Evolutionary conservation across 257 asterid genomes (phyloP).

Genomic region (Thymus quinquecostatus): DNA sequence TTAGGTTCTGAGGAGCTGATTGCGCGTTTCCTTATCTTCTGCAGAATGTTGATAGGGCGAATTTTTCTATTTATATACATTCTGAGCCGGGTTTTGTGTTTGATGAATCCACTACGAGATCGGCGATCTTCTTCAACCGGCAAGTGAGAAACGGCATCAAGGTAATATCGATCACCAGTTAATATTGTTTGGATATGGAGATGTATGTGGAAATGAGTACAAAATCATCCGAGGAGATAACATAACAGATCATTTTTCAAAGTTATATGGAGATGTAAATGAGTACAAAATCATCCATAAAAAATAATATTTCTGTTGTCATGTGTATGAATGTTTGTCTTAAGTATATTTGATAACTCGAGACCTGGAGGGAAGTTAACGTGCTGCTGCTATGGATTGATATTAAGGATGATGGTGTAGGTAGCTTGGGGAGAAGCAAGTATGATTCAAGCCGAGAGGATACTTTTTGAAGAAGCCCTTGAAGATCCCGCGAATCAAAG

Average conservation of each 20-base stretch:
- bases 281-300: too few relatives aligned
- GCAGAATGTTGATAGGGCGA: constrained; percentile 71
- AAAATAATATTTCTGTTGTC: too few relatives aligned
- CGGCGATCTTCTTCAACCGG: constrained; percentile 58
- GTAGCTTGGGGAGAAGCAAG: constrained; percentile 98
- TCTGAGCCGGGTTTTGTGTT: constrained; percentile 86
- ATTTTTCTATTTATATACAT: constrained; percentile 72
- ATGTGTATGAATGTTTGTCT: background rate
- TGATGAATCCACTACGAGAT: constrained; percentile 77
- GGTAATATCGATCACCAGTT: constrained; percentile 47
- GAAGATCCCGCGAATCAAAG: constrained; percentile 90
- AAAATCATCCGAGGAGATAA: background rate
- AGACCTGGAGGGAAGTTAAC: constrained; percentile 22
- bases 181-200: constrained; percentile 21
- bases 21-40: constrained; percentile 18
- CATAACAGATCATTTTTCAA: constrained; percentile 18
- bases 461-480: constrained; percentile 80
- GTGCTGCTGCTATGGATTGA: constrained; percentile 39
- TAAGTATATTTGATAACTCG: constrained; percentile 4
- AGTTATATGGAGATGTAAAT: too few relatives aligned
- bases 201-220: constrained; percentile 10
- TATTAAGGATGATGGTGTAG: constrained; percentile 52
- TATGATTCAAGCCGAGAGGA: constrained; percentile 97
- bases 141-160: constrained; percentile 71
- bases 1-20: background rate